Base-by-base conservation (phyloP, 2,329 filamentous ascomycete species). In the Alternaria sp. region DNA sequence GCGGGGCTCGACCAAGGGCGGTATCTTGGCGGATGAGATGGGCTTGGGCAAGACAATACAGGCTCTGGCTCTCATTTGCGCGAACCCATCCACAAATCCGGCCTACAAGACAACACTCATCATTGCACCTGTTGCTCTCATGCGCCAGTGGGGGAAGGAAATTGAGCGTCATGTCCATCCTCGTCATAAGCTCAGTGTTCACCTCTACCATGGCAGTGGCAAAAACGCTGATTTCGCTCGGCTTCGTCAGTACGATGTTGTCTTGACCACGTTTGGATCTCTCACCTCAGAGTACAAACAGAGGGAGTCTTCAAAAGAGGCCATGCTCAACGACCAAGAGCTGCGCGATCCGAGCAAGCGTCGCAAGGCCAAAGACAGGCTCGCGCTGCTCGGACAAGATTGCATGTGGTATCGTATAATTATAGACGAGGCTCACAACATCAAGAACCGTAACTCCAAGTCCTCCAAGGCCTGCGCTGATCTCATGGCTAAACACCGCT, bases 141-240 rank as follows among this genome's bases (percentile, higher is more conserved):
- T 96, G 74, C 86, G 88, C 14, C 93, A 97, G 73, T 97, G 93
- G 93, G 87, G 91, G 69, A 84, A 88, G 46, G 93, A 97, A 75
- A 91, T 97, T 45, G 76, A 82, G 57, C 84, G 83, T 36, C 93
- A 93, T 75, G 77, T 95, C 34, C 87, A 87, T 0, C 78, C 79
- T 0, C 71, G 71, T 14, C 81, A 90, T 70, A 80, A 81, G 31
- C 78, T 96, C 13, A 86, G 81, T 0, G 87, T 91, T 1, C 87
- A 86, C 65, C 83, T 93, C 31, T 85, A 91, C 56, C 92, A 96
- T 70, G 86, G 86, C 2, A 66, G 65, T 6, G 79, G 80, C 23
- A 90, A 85, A 62, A 77, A 80, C n/a, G 78, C 66, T 8, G 65
- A 77, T 4, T 93, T 87, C 76, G 78, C 81, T 31, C 83, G 87